Evolutionary conservation across 2,329 filamentous ascomycete species (phyloP).

Genomic region (Zymoseptoria ardabiliae): DNA sequence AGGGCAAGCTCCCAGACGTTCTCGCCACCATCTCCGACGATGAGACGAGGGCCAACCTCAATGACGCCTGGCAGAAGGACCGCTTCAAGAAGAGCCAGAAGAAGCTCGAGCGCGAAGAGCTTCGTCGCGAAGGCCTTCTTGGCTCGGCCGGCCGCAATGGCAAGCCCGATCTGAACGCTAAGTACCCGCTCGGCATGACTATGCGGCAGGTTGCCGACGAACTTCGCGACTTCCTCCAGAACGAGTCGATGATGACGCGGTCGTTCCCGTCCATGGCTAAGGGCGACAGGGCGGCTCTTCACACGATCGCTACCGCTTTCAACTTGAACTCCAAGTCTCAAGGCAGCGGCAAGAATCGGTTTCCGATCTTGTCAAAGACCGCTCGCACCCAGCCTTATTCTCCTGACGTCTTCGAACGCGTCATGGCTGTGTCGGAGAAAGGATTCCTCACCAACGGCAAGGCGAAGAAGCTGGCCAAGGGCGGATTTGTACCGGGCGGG

Average conservation of each 20-base stretch:
- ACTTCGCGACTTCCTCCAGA: constrained; percentile 62
- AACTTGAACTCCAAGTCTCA: constrained; percentile 77
- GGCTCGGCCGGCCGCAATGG: constrained; percentile 30
- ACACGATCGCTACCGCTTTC: constrained; percentile 68
- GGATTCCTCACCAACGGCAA: constrained; percentile 42
- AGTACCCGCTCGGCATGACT: constrained; percentile 66
- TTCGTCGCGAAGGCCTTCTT: constrained; percentile 39
- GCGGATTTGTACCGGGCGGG: constrained; percentile 25
- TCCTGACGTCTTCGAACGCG: constrained; percentile 45
- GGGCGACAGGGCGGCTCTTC: constrained; percentile 65
- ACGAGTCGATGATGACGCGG: constrained; percentile 56
- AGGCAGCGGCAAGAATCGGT: constrained; percentile 64
- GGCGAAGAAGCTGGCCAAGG: constrained; percentile 32
- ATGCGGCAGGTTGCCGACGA: constrained; percentile 65
- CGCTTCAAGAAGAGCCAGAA: constrained; percentile 40
- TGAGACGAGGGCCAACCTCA: constrained; percentile 36
- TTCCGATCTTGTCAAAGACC: constrained; percentile 71
- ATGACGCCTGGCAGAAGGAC: constrained; percentile 38
- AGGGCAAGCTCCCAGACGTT: constrained; percentile 34
- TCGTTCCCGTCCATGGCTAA: constrained; percentile 80
- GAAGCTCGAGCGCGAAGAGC: constrained; percentile 42
- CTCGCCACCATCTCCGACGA: constrained; percentile 37
- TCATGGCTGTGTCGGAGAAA: constrained; percentile 33
- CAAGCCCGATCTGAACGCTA: constrained; percentile 51
- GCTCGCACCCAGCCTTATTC: constrained; percentile 54